Evolutionary conservation across 2,329 filamentous ascomycete genomes (phyloP).

Genomic region (Microsporum audouinii): DNA sequence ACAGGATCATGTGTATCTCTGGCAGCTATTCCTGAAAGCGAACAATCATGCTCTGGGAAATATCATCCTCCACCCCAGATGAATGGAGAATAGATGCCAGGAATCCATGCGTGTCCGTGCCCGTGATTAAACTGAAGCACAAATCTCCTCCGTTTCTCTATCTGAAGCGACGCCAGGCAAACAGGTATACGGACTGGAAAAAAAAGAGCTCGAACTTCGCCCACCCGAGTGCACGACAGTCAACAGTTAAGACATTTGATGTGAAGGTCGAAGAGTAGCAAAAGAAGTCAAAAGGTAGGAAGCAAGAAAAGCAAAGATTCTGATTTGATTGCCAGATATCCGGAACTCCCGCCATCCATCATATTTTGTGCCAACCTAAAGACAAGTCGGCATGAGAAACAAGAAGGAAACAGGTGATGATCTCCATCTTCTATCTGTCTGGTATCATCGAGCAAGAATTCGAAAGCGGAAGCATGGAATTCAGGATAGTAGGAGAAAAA

Average conservation of each 20-base stretch:
- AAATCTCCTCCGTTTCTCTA: background rate
- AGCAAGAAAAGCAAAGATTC: background rate
- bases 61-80: background rate
- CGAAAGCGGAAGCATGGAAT: conserved; percentile 3
- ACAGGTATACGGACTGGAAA: background rate
- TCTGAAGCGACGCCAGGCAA: background rate
- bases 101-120: background rate
- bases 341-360: conserved; percentile 51
- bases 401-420: conserved; percentile 22
- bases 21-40: background rate
- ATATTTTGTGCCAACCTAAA: conserved; percentile 27
- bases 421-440: conserved; percentile 41
- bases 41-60: background rate
- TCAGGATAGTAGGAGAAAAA: conserved; percentile 17
- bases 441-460: conserved; percentile 7
- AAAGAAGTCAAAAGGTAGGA: background rate
- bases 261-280: background rate
- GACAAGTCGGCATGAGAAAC: conserved; percentile 23
- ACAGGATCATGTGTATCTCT: background rate
- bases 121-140: background rate
- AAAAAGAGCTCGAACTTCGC: background rate
- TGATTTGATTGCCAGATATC: conserved; percentile 64
- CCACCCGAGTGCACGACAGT: background rate
- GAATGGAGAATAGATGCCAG: background rate
- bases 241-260: background rate